phyloP scores from a whole-genome alignment of 164 flowering plant genomes.

The Umbellularia californica region DNA sequence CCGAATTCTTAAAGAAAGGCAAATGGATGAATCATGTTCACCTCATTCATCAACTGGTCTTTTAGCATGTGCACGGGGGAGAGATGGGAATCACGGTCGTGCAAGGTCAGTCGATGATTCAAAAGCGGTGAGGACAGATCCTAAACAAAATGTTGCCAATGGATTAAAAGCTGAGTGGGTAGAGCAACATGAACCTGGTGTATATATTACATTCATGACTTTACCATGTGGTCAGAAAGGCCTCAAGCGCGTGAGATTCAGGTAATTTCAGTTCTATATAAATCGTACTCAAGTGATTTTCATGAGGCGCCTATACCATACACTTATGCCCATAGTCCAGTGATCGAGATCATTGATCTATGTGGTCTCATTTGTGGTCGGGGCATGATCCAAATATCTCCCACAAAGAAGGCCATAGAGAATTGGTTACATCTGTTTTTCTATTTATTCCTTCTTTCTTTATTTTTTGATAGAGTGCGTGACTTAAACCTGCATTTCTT shows the following conservation, averaged over 20 bases:
- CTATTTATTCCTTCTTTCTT: too few species aligned
- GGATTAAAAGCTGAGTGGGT: constrained; percentile 45
- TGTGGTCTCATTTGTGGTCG: too few species aligned
- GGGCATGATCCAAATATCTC: too few species aligned
- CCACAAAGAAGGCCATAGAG: too few species aligned
- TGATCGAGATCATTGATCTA: too few species aligned
- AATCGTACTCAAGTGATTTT: not conserved
- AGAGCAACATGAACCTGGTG: constrained; percentile 72
- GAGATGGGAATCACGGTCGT: constrained; percentile 8
- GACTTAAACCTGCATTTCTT: too few species aligned
- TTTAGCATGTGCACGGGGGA: constrained; percentile 15
- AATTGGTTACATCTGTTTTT: too few species aligned
- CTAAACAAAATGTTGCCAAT: constrained; percentile 19
- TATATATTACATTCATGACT: constrained; percentile 49
- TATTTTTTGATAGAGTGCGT: too few species aligned
- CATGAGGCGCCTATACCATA: not conserved
- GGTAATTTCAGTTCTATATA: constrained; percentile 32
- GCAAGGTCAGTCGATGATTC: constrained; percentile 24
- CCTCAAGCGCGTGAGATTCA: constrained; percentile 67
- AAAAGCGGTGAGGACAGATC: constrained; percentile 10
- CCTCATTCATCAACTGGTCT: constrained; percentile 29
- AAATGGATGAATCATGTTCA: constrained; percentile 23
- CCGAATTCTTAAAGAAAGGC: constrained; percentile 18
- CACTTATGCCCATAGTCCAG: not conserved
- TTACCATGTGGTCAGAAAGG: constrained; percentile 53